These are phyloP conservation scores for Venturia asperata DNA, from an alignment of 2,329 filamentous ascomycete genomes.

Conservation along the genomic window DNA sequence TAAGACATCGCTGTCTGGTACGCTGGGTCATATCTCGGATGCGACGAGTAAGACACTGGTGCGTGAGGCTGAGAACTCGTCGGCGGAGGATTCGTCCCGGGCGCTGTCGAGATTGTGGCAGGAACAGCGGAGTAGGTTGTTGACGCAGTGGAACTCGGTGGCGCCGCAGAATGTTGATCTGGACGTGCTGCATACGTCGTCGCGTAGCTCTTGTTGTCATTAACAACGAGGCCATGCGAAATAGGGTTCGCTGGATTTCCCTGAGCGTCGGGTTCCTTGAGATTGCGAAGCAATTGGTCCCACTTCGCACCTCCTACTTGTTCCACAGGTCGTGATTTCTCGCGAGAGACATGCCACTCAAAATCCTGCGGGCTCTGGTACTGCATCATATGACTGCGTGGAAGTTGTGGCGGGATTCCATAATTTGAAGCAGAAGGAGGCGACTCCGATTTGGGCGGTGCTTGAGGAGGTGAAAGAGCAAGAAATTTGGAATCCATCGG, in stretches of 20 bases:
- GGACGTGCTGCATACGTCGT: neutral
- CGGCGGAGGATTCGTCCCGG: neutral
- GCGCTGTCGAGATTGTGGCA: neutral
- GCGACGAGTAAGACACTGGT: neutral
- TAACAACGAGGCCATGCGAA: neutral
- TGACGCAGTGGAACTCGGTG: neutral
- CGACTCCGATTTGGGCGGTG: neutral
- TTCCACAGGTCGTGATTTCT: constrained; percentile 16
- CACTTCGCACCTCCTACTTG: neutral
- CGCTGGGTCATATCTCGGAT: neutral
- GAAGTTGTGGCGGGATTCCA: constrained; percentile 17
- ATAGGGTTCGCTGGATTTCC: neutral
- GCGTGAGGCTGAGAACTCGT: constrained; percentile 3
- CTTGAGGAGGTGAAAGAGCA: constrained; percentile 12
- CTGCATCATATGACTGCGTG: constrained; percentile 25
- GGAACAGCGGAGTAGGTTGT: constrained; percentile 10
- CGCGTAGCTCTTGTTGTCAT: neutral
- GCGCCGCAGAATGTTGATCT: neutral
- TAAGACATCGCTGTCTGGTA: neutral
- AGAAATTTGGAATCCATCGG: constrained; percentile 22
- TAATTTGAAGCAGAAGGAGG: constrained; percentile 18
- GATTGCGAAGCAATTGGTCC: constrained; percentile 12
- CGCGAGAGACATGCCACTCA: constrained; percentile 33
- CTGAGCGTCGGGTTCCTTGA: constrained; percentile 1
- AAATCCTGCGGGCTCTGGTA: constrained; percentile 42